Evolutionary conservation across 345 rosid species (phyloP).

Genomic region (Cardamine occulta): DNA sequence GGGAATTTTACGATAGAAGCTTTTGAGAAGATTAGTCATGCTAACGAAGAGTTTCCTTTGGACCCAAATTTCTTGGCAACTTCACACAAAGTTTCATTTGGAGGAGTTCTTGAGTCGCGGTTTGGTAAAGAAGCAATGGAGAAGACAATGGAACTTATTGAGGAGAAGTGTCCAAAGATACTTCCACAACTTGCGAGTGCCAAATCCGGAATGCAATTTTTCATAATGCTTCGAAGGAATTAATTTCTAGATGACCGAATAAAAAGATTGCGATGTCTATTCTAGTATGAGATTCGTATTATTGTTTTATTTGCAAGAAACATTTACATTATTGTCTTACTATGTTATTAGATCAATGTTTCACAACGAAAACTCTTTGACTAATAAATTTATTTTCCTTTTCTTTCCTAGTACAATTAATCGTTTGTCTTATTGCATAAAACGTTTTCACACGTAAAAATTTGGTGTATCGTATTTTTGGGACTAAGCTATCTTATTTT

Average conservation of each 20-base stretch:
- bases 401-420: background rate
- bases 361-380: background rate
- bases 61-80: constrained; percentile 35
- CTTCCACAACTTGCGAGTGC: constrained; percentile 36
- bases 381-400: background rate
- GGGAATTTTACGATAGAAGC: constrained; percentile 18
- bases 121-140: constrained; percentile 44
- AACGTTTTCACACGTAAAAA: background rate
- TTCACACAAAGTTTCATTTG: constrained; percentile 33
- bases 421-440: background rate
- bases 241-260: background rate
- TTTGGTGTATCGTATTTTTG: background rate
- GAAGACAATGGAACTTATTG: constrained; percentile 29
- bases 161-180: constrained; percentile 18
- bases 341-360: background rate
- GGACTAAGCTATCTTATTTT: background rate
- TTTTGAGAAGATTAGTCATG: constrained; percentile 23
- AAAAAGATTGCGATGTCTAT: background rate
- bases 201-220: constrained; percentile 40
- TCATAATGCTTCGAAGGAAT: constrained; percentile 33
- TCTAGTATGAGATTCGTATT: background rate
- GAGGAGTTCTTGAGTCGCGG: constrained; percentile 30
- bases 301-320: background rate
- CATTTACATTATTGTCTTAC: background rate
- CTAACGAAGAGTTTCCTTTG: constrained; percentile 19